Base-by-base conservation (phyloP, 495 filamentous ascomycete species). In the Penicillium psychrofluorescens region DNA sequence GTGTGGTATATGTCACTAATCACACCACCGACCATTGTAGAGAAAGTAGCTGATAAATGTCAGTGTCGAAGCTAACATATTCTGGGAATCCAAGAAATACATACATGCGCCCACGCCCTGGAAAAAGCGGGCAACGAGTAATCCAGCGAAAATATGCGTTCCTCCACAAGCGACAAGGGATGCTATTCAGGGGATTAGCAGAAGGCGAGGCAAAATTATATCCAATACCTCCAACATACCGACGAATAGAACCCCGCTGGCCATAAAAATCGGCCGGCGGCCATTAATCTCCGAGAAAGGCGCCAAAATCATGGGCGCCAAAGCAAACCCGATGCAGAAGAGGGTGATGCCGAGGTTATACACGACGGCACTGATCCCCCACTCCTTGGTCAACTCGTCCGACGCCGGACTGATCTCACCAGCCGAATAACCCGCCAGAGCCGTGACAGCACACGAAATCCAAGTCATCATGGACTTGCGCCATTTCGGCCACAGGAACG, bases 21-120 rank as follows among this genome's bases (percentile, higher is more conserved):
- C 7, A 96, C 85, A 0, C 91, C 91, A 30, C 91, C 91, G 2
- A 95, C 87, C 84, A 95, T 91, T 10, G 88, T 94, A 5, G 80
- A 85, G 58, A 95, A 95, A 0, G 90, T 91, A 1, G 79, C 57
- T 61, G 52, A 9, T 14, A 12, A 1, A 22, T 10, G 1, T 40
- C 16, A 33, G 45, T 41, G 30, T 15, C 22, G 8, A 32, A 8
- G n/a, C n/a, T n/a, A n/a, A 13, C 7, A 10, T 16, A 7, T 11
- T 22, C 22, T 22, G 22, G 15, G 11, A 36, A 13, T 33, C 1
- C 12, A 13, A 13, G 2, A 31, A 31, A 52, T 32, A 58, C 66
- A 16, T 67, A 71, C 68, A 85, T 12, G 77, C 80, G 8, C 83
- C 85, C 11, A 82, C 78, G 0, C 91, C 90, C 10, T 78, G 75